phyloP scores from a whole-genome alignment of 164 flowering plant genomes.

The Berberis vulgaris region DNA sequence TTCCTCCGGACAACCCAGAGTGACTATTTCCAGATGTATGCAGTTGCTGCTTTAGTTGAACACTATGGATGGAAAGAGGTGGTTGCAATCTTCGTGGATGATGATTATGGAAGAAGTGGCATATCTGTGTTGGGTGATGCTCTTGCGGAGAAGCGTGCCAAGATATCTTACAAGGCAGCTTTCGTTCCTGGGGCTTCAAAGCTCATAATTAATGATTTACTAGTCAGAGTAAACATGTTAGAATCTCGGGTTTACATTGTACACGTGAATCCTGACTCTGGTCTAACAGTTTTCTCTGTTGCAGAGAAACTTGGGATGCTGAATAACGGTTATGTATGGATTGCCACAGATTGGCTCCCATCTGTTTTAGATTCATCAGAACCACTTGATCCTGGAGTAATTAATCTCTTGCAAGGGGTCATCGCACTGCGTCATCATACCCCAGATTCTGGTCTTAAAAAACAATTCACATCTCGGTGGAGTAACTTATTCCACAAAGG shows the following conservation, averaged over 20 bases:
- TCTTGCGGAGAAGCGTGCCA: conserved; percentile 56
- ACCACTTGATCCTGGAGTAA: conserved; percentile 20
- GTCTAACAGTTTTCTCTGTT: conserved; percentile 42
- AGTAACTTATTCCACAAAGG: conserved; percentile 21
- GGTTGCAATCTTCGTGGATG: conserved; percentile 73
- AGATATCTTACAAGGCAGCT: conserved; percentile 71
- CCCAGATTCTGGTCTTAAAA: conserved; percentile 53
- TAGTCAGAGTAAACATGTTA: conserved; percentile 53
- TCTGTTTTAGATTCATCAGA: conserved; percentile 54
- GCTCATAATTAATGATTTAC: conserved; percentile 33
- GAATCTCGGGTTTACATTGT: conserved; percentile 80
- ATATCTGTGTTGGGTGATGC: conserved; percentile 70
- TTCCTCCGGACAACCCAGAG: conserved; percentile 69
- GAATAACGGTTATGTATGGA: conserved; percentile 73
- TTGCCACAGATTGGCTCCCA: conserved; percentile 93
- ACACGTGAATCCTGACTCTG: conserved; percentile 77
- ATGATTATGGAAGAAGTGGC: conserved; percentile 79
- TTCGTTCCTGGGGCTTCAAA: conserved; percentile 42
- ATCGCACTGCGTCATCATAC: conserved; percentile 67
- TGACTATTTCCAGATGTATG: conserved; percentile 77
- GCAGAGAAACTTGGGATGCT: conserved; percentile 68
- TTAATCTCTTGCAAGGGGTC: conserved; percentile 70
- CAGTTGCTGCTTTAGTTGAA: conserved; percentile 61
- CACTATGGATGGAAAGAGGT: conserved; percentile 71
- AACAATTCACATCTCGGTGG: conserved; percentile 43